Percentiles rank a stretch among this genome's conserved stretches.
phyloP scores from a whole-genome alignment of 75 land plant genomes.

The Pinus albicaulis region DNA sequence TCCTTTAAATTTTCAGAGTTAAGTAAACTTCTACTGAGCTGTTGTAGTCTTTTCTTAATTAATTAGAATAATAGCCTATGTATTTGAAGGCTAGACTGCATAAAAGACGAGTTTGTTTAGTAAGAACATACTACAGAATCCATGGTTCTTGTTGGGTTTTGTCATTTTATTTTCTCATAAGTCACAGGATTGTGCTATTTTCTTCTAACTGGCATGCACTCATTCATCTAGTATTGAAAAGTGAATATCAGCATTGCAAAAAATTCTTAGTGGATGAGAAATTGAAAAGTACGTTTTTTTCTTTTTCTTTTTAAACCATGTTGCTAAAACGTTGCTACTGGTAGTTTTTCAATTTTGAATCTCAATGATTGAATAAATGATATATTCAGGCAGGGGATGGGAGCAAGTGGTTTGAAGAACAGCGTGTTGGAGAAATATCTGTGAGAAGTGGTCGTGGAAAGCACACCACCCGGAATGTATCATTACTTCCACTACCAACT shows the following conservation, averaged over 20 bases:
- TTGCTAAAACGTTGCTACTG: background rate
- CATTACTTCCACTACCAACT: slow-evolving; percentile 75
- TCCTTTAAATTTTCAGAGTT: no score
- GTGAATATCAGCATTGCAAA: background rate
- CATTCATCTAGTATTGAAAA: background rate
- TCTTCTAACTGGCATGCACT: background rate
- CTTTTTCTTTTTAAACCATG: background rate
- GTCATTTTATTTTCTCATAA: background rate
- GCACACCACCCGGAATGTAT: slow-evolving; percentile 95
- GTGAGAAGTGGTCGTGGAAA: slow-evolving; percentile 84
- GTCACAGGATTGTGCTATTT: background rate
- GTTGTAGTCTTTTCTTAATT: slow-evolving; percentile 1
- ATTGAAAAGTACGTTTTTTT: background rate
- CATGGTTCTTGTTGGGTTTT: background rate
- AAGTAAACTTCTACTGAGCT: background rate
- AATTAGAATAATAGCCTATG: background rate
- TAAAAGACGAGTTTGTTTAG: background rate
- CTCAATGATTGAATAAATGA: background rate
- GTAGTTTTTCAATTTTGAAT: slow-evolving; percentile 4
- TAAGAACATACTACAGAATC: background rate
- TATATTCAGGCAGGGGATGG: slow-evolving; percentile 16
- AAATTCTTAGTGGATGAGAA: background rate
- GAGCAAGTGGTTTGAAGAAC: slow-evolving; percentile 70
- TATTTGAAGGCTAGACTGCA: background rate
- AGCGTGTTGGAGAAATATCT: slow-evolving; percentile 83